Conservation (phyloP, 2,329 filamentous ascomycete genomes). For the Lojkania enalia region DNA sequence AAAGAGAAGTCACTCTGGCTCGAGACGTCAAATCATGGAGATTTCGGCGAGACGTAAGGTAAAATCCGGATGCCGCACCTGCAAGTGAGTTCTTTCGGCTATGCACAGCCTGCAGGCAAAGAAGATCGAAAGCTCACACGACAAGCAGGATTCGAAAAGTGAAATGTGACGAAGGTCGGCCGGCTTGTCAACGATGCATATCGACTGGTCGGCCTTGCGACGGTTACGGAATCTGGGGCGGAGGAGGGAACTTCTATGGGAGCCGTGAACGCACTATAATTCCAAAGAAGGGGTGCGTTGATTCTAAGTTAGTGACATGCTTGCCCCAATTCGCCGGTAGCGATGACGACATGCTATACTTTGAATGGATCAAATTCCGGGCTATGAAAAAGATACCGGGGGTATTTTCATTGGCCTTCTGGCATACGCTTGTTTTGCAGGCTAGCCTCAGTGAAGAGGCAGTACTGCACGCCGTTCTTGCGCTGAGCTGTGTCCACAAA, state of each 20-base stretch:
- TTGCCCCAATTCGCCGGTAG: too few relatives aligned
- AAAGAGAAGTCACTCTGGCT: not conserved
- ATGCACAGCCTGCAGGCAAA: not conserved
- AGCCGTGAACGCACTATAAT: too few relatives aligned
- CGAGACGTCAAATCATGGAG: not conserved
- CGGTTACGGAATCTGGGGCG: conserved; percentile 51
- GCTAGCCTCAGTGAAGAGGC: conserved; percentile 46
- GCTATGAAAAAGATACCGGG: conserved; percentile 42
- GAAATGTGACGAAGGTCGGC: conserved; percentile 45
- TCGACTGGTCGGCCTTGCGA: conserved; percentile 46
- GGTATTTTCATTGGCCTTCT: conserved; percentile 37
- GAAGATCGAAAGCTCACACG: not conserved
- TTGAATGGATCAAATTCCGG: conserved; percentile 50
- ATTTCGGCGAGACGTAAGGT: conserved; percentile 1
- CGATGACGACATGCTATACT: too few relatives aligned
- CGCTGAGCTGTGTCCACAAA: conserved; percentile 44
- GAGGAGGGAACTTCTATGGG: conserved; percentile 34
- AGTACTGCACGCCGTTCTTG: conserved; percentile 49
- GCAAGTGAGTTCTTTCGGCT: conserved; percentile 25
- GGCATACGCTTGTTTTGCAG: conserved; percentile 46
- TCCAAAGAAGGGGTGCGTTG: too few relatives aligned
- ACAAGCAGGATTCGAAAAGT: conserved; percentile 29
- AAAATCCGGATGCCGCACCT: conserved; percentile 24
- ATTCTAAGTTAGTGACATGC: too few relatives aligned
- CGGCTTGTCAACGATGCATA: conserved; percentile 42